Evolutionary conservation across 306 rosid genomes (phyloP).

Genomic region (Quercus cerris): DNA sequence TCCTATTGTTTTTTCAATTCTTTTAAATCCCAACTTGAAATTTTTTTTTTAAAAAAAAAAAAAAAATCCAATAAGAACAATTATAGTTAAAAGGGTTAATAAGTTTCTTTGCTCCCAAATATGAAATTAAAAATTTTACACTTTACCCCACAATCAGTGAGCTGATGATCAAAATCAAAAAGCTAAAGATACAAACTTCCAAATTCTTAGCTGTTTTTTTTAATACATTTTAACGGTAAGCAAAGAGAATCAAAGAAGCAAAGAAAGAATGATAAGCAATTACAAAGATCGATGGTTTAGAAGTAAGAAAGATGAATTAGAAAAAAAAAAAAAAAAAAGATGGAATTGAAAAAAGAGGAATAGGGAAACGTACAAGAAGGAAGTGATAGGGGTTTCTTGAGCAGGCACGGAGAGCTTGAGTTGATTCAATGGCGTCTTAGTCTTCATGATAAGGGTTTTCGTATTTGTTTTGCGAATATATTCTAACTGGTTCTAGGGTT

Average conservation of each 20-base stretch:
- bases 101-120: background rate
- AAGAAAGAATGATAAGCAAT: background rate
- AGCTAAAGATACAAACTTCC: background rate
- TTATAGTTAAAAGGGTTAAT: background rate
- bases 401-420: slow-evolving; percentile 87
- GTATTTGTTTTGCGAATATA: background rate
- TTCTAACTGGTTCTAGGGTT: slow-evolving; percentile 9
- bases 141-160: background rate
- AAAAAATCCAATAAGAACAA: background rate
- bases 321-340: background rate
- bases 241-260: background rate
- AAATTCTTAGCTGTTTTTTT: background rate
- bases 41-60: background rate
- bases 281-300: background rate
- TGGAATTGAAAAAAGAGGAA: background rate
- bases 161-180: background rate
- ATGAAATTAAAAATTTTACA: background rate
- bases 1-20: background rate
- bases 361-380: slow-evolving; percentile 58
- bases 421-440: slow-evolving; percentile 80
- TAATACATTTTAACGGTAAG: background rate
- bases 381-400: slow-evolving; percentile 72
- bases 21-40: background rate
- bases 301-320: background rate
- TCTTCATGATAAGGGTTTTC: slow-evolving; percentile 52